Evolutionary conservation across 495 filamentous ascomycete species (phyloP), one percentile per base, ranked within the genome.

Genomic region (Daldinia childiae): DNA sequence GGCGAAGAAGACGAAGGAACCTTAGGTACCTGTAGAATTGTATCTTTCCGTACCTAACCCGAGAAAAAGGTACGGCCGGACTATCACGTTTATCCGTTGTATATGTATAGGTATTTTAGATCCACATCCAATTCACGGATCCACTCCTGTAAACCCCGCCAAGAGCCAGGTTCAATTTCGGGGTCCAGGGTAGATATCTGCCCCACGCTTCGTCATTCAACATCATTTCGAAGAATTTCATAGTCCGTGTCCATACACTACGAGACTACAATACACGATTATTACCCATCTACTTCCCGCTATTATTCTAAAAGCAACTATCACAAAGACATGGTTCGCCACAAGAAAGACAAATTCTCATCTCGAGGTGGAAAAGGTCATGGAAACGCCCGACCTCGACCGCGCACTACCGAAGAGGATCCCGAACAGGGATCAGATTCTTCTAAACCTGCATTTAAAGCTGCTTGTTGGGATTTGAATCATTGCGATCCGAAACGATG

Each of bases 401-500:
- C 65, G 39, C 74, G 41, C 69, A 54, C 73, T 51, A 61, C 73
- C 36, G 71, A 76, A 32, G 63, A 77, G 30, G 73, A 79, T 51
- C 81, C 81, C 73, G 80, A 84, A 60, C 81, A 82, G 59, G 52
- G 54, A 12, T 19, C 21, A 29, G 66, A 72, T 36, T 72, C 81
- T 58, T 76, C 82, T 39, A 82, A 83, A 64, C 91, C 92, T 32
- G 77, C 88, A 14, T 97, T 92, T 86, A 93, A 92, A 83, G 96
- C 95, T 51, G 95, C 95, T 38, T 97, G 95, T 77, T 99, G 95
- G 95, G 95, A 99, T 79, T 83, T 99, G 38, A 93, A 93, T 55
- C 95, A 99, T 79, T 99, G 95, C 82, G 95, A 99, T 78, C 94
- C 94, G 7, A 98, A 98, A 79, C 85, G 96, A 73, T 99, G 95